Evolutionary conservation across 2,329 filamentous ascomycete species (phyloP), one percentile per base, ranked within the genome.

Genomic region (Trichoderma afroharzianum): DNA sequence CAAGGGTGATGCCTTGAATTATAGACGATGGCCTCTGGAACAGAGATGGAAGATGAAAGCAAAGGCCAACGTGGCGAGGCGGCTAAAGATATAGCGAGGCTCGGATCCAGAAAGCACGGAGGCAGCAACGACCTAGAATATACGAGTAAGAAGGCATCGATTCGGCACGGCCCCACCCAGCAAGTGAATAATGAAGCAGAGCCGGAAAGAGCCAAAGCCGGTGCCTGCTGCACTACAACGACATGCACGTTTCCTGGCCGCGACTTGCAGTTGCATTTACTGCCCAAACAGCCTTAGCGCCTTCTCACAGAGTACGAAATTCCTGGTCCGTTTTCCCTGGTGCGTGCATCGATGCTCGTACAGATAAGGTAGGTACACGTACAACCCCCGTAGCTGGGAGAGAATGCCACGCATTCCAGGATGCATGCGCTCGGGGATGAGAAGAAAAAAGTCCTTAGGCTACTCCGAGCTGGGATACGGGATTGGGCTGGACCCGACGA

Each of bases 191-290:
- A 64, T 63, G 28, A 64, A 61, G 55, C 55, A 59, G 66, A 28
- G 15, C 26, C 55, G 66, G 66, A 47, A 68, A 50, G 55, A 32
- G 66, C 59, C 55, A 68, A 69, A 69, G 66, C 66, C 66, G 66
- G 57, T 68, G 64, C 33, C 53, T 67, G 63, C 43, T 68, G 64
- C 64, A 59, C 64, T 30, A 59, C 50, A 7, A 28, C 9, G n/a
- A 24, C 47, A 24, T 53, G 47, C 47, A 24, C 47, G 47, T 24
- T 53, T 53, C 47, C 21, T 53, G 47, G 43, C 39, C 39, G 39
- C 39, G 39, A 43, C 39, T 50, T 21, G n/a, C 43, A 21, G n/a
- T 21, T 50, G 43, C 43, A 9, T 21, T 50, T 50, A 69, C 12
- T 62, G 33, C 66, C 66, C 5, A 30, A 50, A 53, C 18, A 9